Percentiles rank a stretch among this genome's conserved stretches.
Evolutionary conservation across 169 alveolate species (phyloP).

Genomic region (Plasmodium cynomolgi): DNA sequence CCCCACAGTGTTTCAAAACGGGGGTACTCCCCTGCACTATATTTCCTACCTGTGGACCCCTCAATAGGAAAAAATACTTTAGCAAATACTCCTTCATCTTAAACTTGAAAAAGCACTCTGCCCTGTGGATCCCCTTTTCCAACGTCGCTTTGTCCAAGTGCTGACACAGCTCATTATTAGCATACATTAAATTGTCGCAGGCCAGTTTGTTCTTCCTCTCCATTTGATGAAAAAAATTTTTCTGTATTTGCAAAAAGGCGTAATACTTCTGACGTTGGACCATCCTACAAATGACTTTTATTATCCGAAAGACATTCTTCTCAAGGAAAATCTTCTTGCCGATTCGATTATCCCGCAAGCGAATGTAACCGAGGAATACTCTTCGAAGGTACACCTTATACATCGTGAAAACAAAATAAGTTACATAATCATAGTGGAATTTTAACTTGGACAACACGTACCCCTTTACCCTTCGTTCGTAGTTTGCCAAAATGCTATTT

Average conservation of each 20-base stretch:
- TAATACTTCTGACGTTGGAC: slow-evolving; percentile 32
- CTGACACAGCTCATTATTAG: slow-evolving; percentile 48
- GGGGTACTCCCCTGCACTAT: background rate
- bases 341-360: slow-evolving; percentile 20
- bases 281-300: background rate
- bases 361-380: slow-evolving; percentile 37
- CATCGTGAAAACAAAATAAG: slow-evolving; percentile 45
- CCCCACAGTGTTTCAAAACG: slow-evolving; percentile 18
- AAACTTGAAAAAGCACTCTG: slow-evolving; percentile 28
- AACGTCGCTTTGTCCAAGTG: slow-evolving; percentile 21
- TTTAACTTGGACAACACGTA: slow-evolving; percentile 9
- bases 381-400: slow-evolving; percentile 27
- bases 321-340: slow-evolving; percentile 11
- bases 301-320: slow-evolving; percentile 14
- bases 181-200: slow-evolving; percentile 35
- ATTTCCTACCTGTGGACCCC: slow-evolving; percentile 38
- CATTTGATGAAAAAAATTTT: slow-evolving; percentile 31
- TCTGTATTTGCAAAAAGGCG: slow-evolving; percentile 46
- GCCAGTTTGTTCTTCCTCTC: slow-evolving; percentile 5
- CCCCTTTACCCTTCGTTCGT: slow-evolving; percentile 18
- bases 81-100: slow-evolving; percentile 26
- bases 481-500: slow-evolving; percentile 20
- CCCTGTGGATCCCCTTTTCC: slow-evolving; percentile 41
- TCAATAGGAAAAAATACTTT: slow-evolving; percentile 34
- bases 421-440: slow-evolving; percentile 36